Percentiles rank a stretch among this genome's conserved stretches.
Conservation (phyloP, 176 grass and related monocot species). For the Aegilops umbellulata region DNA sequence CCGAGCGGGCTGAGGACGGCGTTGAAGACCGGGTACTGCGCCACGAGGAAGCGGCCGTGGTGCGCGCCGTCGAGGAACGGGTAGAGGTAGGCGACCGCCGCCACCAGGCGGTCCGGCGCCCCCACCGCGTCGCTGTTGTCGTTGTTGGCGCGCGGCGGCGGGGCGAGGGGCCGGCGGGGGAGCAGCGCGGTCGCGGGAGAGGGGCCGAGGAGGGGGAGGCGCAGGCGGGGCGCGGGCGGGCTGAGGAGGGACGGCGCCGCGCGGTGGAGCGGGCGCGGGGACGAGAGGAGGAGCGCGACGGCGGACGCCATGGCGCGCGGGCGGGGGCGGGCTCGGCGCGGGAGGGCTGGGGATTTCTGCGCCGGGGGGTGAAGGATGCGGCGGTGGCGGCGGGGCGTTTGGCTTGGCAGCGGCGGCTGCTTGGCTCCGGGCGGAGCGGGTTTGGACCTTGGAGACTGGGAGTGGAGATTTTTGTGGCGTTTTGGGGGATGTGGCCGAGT, state of each 20-base stretch:
- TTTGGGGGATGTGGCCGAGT: constrained; percentile 30
- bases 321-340: neutral
- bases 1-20: constrained; percentile 61
- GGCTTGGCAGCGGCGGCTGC: neutral
- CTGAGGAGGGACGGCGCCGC: neutral
- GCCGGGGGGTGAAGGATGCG: neutral
- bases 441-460: neutral
- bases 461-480: constrained; percentile 45
- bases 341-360: neutral
- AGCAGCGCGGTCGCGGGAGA: neutral
- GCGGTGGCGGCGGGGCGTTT: neutral
- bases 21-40: constrained; percentile 69
- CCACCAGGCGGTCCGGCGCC: constrained; percentile 63
- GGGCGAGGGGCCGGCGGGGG: neutral
- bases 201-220: neutral
- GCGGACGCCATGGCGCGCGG: constrained; percentile 43
- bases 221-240: neutral
- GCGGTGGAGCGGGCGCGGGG: constrained; percentile 30
- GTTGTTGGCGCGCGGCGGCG: constrained; percentile 41
- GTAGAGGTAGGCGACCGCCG: constrained; percentile 83
- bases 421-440: neutral
- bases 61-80: constrained; percentile 93
- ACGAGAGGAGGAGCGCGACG: constrained; percentile 40
- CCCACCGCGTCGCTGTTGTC: constrained; percentile 60
- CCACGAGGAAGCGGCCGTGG: constrained; percentile 52